Percentiles rank a stretch among this genome's conserved stretches.
Conservation (phyloP, 108 stramenopile species). For the Pseudonitzschia multiseries region DNA sequence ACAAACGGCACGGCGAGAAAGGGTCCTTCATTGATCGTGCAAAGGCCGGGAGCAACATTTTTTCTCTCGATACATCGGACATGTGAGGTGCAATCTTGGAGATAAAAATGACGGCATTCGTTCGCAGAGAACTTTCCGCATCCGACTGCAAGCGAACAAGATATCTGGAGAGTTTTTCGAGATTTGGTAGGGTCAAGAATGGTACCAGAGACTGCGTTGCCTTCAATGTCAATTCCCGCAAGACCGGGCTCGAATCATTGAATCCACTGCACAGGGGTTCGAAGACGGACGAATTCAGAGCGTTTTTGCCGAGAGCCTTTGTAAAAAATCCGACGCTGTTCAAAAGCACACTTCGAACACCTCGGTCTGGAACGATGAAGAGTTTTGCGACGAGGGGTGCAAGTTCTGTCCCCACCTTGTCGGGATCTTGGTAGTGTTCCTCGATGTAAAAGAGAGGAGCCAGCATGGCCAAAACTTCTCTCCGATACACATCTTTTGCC, state of each 20-base stretch:
- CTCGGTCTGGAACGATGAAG: conserved; percentile 83
- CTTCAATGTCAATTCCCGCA: conserved; percentile 87
- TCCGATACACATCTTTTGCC: conserved; percentile 75
- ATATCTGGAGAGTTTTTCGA: conserved; percentile 88
- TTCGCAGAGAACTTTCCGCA: conserved; percentile 73
- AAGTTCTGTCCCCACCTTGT: conserved; percentile 53
- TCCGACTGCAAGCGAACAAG: conserved; percentile 81
- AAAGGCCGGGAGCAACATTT: conserved; percentile 80
- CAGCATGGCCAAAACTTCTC: conserved; percentile 74
- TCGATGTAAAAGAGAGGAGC: conserved; percentile 71
- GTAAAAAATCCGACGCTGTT: conserved; percentile 59
- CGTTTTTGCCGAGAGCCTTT: conserved; percentile 57
- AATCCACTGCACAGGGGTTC: conserved; percentile 90
- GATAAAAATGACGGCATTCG: conserved; percentile 88
- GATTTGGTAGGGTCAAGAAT: conserved; percentile 59
- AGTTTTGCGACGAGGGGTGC: conserved; percentile 64
- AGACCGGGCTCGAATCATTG: conserved; percentile 70
- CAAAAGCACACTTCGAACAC: conserved; percentile 77
- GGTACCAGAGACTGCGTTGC: conserved; percentile 72
- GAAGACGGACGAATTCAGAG: conserved; percentile 74
- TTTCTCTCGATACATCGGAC: conserved; percentile 64
- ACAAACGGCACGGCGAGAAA: conserved; percentile 78
- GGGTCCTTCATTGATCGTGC: conserved; percentile 76
- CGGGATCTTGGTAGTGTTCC: conserved; percentile 53
- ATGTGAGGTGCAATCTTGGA: conserved; percentile 74